Conservation (phyloP, 2,329 filamentous ascomycete genomes). For the Botrytis squamosa region DNA sequence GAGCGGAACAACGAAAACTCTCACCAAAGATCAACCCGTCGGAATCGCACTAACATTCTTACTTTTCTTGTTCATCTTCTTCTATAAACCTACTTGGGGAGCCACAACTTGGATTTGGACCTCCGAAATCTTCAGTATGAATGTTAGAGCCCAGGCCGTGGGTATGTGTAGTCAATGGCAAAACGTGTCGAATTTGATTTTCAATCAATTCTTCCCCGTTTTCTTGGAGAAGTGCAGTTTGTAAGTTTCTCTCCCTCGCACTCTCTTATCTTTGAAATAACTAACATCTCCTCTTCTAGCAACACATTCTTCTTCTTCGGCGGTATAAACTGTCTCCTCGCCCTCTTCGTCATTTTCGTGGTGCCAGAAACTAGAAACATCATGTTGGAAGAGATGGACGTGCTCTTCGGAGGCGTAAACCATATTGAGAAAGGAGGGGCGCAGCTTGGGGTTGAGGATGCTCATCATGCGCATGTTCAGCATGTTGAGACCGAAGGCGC, state of each 20-base stretch:
- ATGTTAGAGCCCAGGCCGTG: slow-evolving; percentile 68
- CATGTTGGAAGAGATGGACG: slow-evolving; percentile 55
- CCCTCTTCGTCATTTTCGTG: slow-evolving; percentile 51
- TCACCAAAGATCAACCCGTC: slow-evolving; percentile 56
- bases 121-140: slow-evolving; percentile 68
- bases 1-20: slow-evolving; percentile 42
- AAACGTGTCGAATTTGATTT: slow-evolving; percentile 65
- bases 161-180: slow-evolving; percentile 63
- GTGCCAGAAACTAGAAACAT: slow-evolving; percentile 56
- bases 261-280: neutral
- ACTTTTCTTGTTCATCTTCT: slow-evolving; percentile 65
- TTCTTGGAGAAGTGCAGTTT: slow-evolving; percentile 58
- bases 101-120: slow-evolving; percentile 73
- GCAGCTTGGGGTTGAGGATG: slow-evolving; percentile 32
- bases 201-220: slow-evolving; percentile 69
- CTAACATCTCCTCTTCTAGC: slow-evolving; percentile 19
- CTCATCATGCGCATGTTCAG: slow-evolving; percentile 35
- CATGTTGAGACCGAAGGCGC: neutral
- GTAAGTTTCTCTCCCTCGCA: slow-evolving; percentile 18
- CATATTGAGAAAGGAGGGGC: slow-evolving; percentile 38
- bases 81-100: slow-evolving; percentile 70
- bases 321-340: slow-evolving; percentile 47
- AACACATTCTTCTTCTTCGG: slow-evolving; percentile 52
- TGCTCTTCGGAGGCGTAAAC: slow-evolving; percentile 47
- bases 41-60: slow-evolving; percentile 69